phyloP scores from a whole-genome alignment of 2,329 filamentous ascomycete genomes.

The Macrophomina tecta region DNA sequence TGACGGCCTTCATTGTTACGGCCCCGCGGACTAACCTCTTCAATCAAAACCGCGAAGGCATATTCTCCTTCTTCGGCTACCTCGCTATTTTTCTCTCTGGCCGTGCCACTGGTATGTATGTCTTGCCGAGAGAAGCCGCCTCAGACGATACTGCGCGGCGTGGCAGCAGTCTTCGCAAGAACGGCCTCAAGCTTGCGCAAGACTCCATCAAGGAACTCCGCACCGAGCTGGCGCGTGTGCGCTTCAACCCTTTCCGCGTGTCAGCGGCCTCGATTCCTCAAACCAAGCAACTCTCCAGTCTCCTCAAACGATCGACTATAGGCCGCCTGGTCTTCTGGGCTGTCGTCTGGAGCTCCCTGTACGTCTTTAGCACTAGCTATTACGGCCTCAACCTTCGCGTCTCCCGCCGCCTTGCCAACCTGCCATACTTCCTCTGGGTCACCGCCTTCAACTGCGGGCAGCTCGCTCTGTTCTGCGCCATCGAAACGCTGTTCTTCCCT shows the following conservation, averaged over 20 bases:
- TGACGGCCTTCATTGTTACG: conserved; percentile 82
- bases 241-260: conserved; percentile 20
- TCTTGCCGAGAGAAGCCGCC: conserved; percentile 61
- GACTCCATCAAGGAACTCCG: conserved; percentile 6
- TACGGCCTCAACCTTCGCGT: conserved; percentile 77
- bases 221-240: not conserved
- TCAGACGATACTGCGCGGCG: not conserved
- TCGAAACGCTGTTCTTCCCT: conserved; percentile 82
- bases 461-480: conserved; percentile 75
- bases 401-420: conserved; percentile 87
- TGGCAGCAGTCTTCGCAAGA: conserved; percentile 1
- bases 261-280: not conserved
- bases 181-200: conserved; percentile 14
- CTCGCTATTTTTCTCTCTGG: conserved; percentile 93
- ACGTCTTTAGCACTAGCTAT: conserved; percentile 71
- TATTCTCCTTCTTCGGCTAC: conserved; percentile 95
- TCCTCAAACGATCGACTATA: conserved; percentile 63
- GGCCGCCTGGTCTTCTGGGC: conserved; percentile 70
- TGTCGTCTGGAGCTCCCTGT: conserved; percentile 71
- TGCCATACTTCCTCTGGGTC: conserved; percentile 93
- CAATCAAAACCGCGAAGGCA: conserved; percentile 89
- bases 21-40: conserved; percentile 80
- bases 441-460: conserved; percentile 89
- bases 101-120: conserved; percentile 79
- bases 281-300: conserved; percentile 48